Evolutionary conservation across 1,284 basidiomycete genomes (phyloP).

Genomic region (Trichosporon inkin): DNA sequence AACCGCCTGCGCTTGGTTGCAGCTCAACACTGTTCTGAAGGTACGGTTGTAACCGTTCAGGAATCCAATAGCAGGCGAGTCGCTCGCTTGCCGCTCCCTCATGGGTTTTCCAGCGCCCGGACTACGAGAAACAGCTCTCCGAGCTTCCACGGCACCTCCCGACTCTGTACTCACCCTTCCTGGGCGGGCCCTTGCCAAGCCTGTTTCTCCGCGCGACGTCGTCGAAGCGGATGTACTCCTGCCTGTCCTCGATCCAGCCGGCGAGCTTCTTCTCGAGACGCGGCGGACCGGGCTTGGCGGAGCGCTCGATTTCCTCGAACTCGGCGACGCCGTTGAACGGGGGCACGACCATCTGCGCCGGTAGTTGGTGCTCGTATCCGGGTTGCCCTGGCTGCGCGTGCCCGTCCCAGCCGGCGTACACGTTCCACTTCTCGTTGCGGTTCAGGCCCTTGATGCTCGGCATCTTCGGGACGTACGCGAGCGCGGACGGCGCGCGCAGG

Average conservation of each 20-base stretch:
- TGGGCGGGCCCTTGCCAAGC: conserved; percentile 43
- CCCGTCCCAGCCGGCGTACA: conserved; percentile 34
- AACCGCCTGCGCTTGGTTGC: too few species aligned
- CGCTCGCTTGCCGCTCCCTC: too few species aligned
- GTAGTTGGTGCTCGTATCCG: conserved; percentile 15
- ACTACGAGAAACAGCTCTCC: too few species aligned
- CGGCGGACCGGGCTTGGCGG: conserved; percentile 23
- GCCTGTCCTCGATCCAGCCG: conserved; percentile 38
- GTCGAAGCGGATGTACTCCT: conserved; percentile 32
- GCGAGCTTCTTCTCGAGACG: conserved; percentile 12
- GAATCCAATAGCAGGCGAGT: too few species aligned
- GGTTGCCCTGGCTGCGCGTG: neutral
- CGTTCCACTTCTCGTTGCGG: conserved; percentile 22
- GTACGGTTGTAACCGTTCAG: too few species aligned
- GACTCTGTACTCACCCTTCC: conserved; percentile 41
- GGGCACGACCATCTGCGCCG: conserved; percentile 18
- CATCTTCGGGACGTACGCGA: conserved; percentile 59
- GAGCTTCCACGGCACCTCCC: neutral
- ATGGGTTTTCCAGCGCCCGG: neutral
- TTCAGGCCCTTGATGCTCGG: conserved; percentile 23
- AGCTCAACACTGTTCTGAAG: too few species aligned
- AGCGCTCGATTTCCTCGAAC: conserved; percentile 31
- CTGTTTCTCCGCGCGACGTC: conserved; percentile 32
- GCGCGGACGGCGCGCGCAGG: conserved; percentile 71
- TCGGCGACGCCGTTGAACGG: conserved; percentile 14